These are phyloP conservation scores for Phytophthora sansomeana DNA, from an alignment of 352 stramenopile species.

Conservation along the genomic window DNA sequence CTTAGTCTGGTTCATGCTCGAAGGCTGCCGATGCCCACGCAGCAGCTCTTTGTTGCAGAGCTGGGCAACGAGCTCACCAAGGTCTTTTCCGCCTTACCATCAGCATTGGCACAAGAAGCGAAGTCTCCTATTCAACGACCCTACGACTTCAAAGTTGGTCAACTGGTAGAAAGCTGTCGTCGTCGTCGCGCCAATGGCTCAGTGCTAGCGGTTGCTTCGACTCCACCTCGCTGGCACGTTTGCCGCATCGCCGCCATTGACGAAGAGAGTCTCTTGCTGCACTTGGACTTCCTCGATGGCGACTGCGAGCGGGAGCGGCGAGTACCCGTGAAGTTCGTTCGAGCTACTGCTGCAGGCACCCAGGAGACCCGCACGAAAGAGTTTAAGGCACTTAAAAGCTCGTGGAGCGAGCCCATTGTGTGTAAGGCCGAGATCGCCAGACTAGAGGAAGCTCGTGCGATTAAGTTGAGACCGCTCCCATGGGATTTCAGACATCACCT, in stretches of 20 bases:
- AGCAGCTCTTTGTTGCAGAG: slow-evolving; percentile 54
- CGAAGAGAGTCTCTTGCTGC: slow-evolving; percentile 21
- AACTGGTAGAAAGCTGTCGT: slow-evolving; percentile 63
- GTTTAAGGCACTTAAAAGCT: slow-evolving; percentile 45
- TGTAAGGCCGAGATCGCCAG: slow-evolving; percentile 47
- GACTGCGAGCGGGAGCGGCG: slow-evolving; percentile 55
- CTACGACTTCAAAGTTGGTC: slow-evolving; percentile 37
- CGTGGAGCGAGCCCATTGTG: slow-evolving; percentile 43
- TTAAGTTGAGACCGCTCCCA: slow-evolving; percentile 25
- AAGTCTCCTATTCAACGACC: background rate
- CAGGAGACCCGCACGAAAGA: slow-evolving; percentile 23
- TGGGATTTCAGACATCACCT: slow-evolving; percentile 27
- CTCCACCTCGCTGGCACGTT: slow-evolving; percentile 40
- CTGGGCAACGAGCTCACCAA: slow-evolving; percentile 47
- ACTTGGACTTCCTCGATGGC: slow-evolving; percentile 61
- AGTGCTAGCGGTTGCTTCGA: background rate
- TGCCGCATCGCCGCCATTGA: slow-evolving; percentile 45
- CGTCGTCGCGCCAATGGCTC: slow-evolving; percentile 42
- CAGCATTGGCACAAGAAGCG: background rate
- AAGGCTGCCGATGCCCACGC: slow-evolving; percentile 43
- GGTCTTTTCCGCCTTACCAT: slow-evolving; percentile 39
- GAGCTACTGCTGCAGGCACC: slow-evolving; percentile 40
- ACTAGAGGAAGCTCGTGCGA: slow-evolving; percentile 44
- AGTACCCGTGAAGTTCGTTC: slow-evolving; percentile 49
- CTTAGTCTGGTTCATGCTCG: slow-evolving; percentile 52